Evolutionary conservation across 2,329 filamentous ascomycete species (phyloP).

Genomic region (Aspergillus novofumigatus): DNA sequence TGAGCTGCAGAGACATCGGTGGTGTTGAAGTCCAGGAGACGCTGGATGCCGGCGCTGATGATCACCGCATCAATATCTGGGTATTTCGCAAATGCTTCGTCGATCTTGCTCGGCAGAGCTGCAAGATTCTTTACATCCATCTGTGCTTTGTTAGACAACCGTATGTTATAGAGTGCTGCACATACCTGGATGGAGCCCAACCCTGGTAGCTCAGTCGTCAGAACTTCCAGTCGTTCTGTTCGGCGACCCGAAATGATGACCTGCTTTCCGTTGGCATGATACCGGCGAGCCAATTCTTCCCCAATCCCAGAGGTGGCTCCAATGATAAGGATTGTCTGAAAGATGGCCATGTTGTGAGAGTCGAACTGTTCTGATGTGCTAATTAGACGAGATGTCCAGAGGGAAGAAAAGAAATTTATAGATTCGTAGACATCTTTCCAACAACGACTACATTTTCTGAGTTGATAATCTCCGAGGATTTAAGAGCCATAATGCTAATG

Average conservation of each 20-base stretch:
- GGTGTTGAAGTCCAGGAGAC: slow-evolving; percentile 19
- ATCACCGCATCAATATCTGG: slow-evolving; percentile 32
- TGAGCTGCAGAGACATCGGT: neutral
- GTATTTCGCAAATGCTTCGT: slow-evolving; percentile 16
- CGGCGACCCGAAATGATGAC: slow-evolving; percentile 25
- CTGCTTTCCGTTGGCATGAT: slow-evolving; percentile 22
- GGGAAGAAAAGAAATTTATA: no score
- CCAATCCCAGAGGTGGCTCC: slow-evolving; percentile 46
- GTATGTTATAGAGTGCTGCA: no score
- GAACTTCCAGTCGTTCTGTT: slow-evolving; percentile 13
- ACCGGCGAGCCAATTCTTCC: slow-evolving; percentile 21
- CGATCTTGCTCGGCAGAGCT: slow-evolving; percentile 9
- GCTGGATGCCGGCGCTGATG: slow-evolving; percentile 28
- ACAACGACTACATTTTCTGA: no score
- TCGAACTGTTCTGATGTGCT: no score
- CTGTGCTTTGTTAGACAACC: neutral
- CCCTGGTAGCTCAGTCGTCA: slow-evolving; percentile 24
- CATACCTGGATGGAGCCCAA: slow-evolving; percentile 16
- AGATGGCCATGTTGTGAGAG: neutral
- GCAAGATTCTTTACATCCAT: slow-evolving; percentile 20
- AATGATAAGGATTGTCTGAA: slow-evolving; percentile 23
- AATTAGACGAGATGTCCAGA: no score
- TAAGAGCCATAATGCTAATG: no score
- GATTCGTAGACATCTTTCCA: no score
- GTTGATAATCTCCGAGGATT: no score